Evolutionary conservation across 1,284 basidiomycete genomes (phyloP).

Genomic region (Ceratobasidium sp.): DNA sequence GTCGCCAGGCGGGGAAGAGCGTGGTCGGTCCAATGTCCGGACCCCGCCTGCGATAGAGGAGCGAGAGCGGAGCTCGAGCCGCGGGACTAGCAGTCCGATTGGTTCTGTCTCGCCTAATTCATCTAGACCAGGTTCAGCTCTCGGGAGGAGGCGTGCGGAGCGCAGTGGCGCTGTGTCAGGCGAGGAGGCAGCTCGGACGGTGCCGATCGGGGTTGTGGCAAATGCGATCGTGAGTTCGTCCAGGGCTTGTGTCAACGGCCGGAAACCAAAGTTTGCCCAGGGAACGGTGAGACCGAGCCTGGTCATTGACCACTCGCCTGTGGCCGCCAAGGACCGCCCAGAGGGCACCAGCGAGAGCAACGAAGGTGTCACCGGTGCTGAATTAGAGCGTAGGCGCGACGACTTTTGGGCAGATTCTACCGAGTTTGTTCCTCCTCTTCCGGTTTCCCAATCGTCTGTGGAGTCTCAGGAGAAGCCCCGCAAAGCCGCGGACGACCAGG

Average conservation of each 20-base stretch:
- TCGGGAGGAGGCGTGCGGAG: conserved; percentile 37
- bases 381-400: conserved; percentile 32
- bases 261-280: conserved; percentile 43
- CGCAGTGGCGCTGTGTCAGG: conserved; percentile 21
- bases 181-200: conserved; percentile 31
- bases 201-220: conserved; percentile 34
- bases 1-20: conserved; percentile 40
- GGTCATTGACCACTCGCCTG: conserved; percentile 37
- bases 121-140: conserved; percentile 33
- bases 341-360: conserved; percentile 21
- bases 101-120: conserved; percentile 48
- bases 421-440: conserved; percentile 20
- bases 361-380: conserved; percentile 32
- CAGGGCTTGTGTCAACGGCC: conserved; percentile 34
- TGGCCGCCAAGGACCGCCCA: conserved; percentile 14
- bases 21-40: conserved; percentile 48
- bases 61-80: conserved; percentile 47
- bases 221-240: conserved; percentile 45
- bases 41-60: conserved; percentile 47
- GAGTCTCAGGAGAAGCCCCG: conserved; percentile 15
- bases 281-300: conserved; percentile 33
- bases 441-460: neutral
- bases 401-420: conserved; percentile 42
- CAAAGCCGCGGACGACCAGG: conserved; percentile 35
- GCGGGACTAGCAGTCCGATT: conserved; percentile 47